Evolutionary conservation across 2,329 filamentous ascomycete species (phyloP).

Genomic region (Clonostachys rosea): DNA sequence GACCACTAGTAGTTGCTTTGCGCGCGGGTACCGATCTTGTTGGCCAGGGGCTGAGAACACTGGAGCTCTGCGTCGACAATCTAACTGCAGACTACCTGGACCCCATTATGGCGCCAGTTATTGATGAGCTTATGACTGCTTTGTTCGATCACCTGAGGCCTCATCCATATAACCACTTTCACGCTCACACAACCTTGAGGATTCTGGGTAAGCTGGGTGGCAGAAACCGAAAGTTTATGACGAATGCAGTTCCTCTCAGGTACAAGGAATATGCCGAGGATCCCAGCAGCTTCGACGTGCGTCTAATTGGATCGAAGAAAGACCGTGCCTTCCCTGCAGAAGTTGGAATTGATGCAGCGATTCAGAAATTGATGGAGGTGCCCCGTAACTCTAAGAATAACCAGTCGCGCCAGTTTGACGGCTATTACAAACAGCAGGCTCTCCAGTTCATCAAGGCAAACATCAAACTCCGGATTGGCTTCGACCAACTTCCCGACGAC

Average conservation of each 20-base stretch:
- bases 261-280: slow-evolving; percentile 89
- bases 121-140: slow-evolving; percentile 97
- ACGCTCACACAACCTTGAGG: slow-evolving; percentile 95
- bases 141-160: slow-evolving; percentile 94
- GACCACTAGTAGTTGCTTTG: slow-evolving; percentile 91
- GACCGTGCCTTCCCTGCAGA: slow-evolving; percentile 84
- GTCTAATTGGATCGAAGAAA: slow-evolving; percentile 82
- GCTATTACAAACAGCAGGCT: slow-evolving; percentile 90
- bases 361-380: slow-evolving; percentile 79
- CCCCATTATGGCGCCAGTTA: slow-evolving; percentile 98
- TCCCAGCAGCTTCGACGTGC: slow-evolving; percentile 78
- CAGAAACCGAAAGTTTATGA: slow-evolving; percentile 92
- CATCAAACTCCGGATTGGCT: slow-evolving; percentile 84
- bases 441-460: slow-evolving; percentile 84
- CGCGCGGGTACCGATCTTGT: slow-evolving; percentile 90
- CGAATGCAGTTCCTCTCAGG: slow-evolving; percentile 75
- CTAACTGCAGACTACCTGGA: slow-evolving; percentile 96
- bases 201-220: slow-evolving; percentile 96
- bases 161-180: slow-evolving; percentile 93
- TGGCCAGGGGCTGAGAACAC: slow-evolving; percentile 84
- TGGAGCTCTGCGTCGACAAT: slow-evolving; percentile 97
- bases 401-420: slow-evolving; percentile 61
- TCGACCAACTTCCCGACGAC: slow-evolving; percentile 85
- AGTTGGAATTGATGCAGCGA: slow-evolving; percentile 82
- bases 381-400: slow-evolving; percentile 56